phyloP scores from a whole-genome alignment of 495 filamentous ascomycete species.

The Aspergillus homomorphus region DNA sequence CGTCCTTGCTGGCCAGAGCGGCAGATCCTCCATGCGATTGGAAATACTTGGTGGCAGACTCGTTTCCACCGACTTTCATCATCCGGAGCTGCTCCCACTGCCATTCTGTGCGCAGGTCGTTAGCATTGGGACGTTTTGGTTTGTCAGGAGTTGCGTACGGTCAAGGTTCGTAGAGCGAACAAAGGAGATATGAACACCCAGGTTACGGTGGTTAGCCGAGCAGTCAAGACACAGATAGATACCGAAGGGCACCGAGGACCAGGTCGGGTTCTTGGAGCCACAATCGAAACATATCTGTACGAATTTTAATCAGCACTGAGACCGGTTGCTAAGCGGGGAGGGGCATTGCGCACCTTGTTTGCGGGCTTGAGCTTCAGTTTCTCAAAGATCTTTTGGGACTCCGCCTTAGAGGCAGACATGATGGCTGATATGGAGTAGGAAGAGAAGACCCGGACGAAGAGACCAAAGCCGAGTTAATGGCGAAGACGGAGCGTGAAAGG shows the following conservation, averaged over 20 bases:
- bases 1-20: constrained; percentile 90
- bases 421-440: constrained; percentile 24
- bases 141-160: constrained; percentile 58
- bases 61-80: constrained; percentile 99
- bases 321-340: constrained; percentile 20
- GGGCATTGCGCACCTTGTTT: constrained; percentile 71
- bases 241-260: constrained; percentile 94
- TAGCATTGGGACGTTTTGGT: constrained; percentile 12
- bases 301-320: constrained; percentile 19
- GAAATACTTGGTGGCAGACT: constrained; percentile 97
- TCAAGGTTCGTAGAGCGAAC: constrained; percentile 97
- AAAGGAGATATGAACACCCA: constrained; percentile 95
- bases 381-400: constrained; percentile 97
- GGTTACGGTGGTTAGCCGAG: constrained; percentile 85
- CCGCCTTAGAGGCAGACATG: constrained; percentile 88
- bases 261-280: constrained; percentile 92
- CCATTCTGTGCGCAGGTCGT: constrained; percentile 66
- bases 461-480: constrained; percentile 2
- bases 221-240: constrained; percentile 99
- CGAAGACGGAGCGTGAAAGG: background rate
- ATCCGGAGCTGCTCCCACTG: constrained; percentile 96
- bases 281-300: constrained; percentile 94
- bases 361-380: constrained; percentile 90
- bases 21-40: constrained; percentile 92
- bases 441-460: constrained; percentile 1